Percentiles rank a stretch among this genome's conserved stretches.
phyloP scores from a whole-genome alignment of 2,329 filamentous ascomycete genomes.

The Emergomyces pasteurianus region DNA sequence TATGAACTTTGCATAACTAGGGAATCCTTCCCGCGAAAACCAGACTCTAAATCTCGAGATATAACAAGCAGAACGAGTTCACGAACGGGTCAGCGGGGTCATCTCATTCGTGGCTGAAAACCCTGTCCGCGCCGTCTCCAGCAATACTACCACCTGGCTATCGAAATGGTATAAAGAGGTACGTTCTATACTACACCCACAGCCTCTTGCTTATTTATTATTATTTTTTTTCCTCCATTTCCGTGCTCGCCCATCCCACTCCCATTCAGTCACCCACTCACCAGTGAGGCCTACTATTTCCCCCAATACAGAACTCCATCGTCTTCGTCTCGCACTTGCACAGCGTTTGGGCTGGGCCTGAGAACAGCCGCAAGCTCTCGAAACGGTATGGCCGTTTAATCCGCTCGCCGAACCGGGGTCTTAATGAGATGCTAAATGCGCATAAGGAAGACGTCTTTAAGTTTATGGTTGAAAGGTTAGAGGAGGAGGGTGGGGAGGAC shows the following conservation, averaged over 20 bases:
- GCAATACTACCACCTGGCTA: constrained; percentile 55
- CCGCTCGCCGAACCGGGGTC: constrained; percentile 31
- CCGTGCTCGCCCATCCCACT: background rate
- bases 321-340: constrained; percentile 69
- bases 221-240: background rate
- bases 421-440: constrained; percentile 46
- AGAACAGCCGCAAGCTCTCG: constrained; percentile 43
- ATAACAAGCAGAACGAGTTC: constrained; percentile 2
- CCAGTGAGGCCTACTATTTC: no score
- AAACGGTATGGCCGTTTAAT: constrained; percentile 46
- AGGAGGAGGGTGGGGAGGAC: background rate
- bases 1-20: background rate
- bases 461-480: constrained; percentile 32
- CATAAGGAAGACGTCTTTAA: constrained; percentile 40
- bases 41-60: constrained; percentile 24
- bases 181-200: constrained; percentile 5
- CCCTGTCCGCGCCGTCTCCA: constrained; percentile 65
- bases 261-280: constrained; percentile 1
- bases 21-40: background rate
- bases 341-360: constrained; percentile 58
- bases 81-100: constrained; percentile 53
- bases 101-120: constrained; percentile 71
- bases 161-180: constrained; percentile 70
- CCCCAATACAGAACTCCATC: constrained; percentile 48
- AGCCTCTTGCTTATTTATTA: constrained; percentile 8